These are phyloP conservation scores for Corchorus capsularis DNA, from an alignment of 345 rosid genomes.

Conservation along the genomic window DNA sequence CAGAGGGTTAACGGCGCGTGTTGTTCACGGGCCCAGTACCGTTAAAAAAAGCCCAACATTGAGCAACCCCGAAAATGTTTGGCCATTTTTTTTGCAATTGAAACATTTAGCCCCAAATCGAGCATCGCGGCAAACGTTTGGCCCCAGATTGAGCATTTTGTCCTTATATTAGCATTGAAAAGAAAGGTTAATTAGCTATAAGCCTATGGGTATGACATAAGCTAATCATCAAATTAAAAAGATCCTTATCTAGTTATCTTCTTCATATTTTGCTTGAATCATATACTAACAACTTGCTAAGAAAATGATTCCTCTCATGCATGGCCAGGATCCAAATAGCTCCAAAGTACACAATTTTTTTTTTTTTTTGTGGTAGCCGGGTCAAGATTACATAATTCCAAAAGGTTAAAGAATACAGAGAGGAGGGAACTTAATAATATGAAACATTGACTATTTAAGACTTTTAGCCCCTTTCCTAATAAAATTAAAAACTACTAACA, in stretches of 20 bases:
- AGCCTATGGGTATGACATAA: not conserved
- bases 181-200: not conserved
- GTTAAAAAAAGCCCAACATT: too few relatives aligned
- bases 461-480: not conserved
- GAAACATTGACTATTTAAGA: slow-evolving; percentile 21
- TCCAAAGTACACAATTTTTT: not conserved
- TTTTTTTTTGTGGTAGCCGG: not conserved
- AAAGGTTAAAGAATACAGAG: slow-evolving; percentile 22
- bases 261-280: not conserved
- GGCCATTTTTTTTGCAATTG: too few relatives aligned
- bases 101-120: too few relatives aligned
- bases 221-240: not conserved
- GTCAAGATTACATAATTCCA: slow-evolving; percentile 29
- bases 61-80: too few relatives aligned
- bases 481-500: not conserved
- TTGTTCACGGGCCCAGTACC: too few relatives aligned
- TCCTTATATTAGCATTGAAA: too few relatives aligned
- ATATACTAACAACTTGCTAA: not conserved
- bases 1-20: too few relatives aligned
- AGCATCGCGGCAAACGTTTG: too few relatives aligned
- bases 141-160: too few relatives aligned
- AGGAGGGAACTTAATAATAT: slow-evolving; percentile 20
- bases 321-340: slow-evolving; percentile 6
- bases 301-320: slow-evolving; percentile 6
- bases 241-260: slow-evolving; percentile 1